Conservation (phyloP, 2,329 filamentous ascomycete genomes). For the Diaporthe nobilis region DNA sequence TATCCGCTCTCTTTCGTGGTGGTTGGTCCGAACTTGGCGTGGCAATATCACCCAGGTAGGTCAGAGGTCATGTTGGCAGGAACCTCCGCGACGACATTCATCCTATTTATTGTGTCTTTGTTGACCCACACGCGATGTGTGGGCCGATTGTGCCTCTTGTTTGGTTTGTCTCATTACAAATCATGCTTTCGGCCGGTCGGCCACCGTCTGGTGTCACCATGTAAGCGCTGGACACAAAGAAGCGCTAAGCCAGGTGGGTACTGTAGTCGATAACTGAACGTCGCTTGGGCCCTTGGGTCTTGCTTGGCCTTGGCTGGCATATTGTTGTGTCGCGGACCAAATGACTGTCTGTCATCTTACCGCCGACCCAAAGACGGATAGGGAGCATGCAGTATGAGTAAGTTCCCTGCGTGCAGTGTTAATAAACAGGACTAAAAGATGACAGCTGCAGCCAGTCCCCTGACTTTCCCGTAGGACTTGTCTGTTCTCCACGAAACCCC, state of each 20-base stretch:
- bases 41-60: not conserved
- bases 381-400: not conserved
- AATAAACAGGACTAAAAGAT: slow-evolving; percentile 19
- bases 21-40: not conserved
- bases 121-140: not conserved
- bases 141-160: not conserved
- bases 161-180: not conserved
- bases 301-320: not conserved
- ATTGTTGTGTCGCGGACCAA: not conserved
- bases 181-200: slow-evolving; percentile 3
- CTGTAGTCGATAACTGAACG: too few relatives aligned
- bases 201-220: not conserved
- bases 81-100: not conserved
- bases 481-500: slow-evolving; percentile 2
- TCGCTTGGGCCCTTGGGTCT: not conserved
- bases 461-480: not conserved
- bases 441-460: slow-evolving; percentile 4
- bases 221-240: not conserved
- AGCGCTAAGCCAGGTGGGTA: not conserved
- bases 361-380: not conserved
- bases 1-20: not conserved
- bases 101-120: not conserved
- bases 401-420: not conserved
- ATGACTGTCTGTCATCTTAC: not conserved
- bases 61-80: not conserved